Conservation (phyloP, 495 filamentous ascomycete genomes). For the Annulohypoxylon moriforme region DNA sequence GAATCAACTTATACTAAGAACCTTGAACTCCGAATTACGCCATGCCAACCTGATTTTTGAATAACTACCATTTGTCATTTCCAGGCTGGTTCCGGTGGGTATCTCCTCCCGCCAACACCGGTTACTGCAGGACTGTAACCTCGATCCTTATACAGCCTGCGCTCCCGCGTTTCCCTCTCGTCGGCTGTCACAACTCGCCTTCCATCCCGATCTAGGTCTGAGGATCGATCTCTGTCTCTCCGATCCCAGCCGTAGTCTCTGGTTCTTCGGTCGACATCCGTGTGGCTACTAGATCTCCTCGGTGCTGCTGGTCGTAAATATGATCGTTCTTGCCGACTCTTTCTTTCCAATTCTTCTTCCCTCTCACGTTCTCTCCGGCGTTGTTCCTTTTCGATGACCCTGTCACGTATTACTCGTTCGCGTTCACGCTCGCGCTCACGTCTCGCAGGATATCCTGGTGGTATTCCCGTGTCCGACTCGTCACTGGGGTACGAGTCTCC, state of each 20-base stretch:
- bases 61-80: conserved; percentile 16
- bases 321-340: conserved; percentile 37
- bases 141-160: conserved; percentile 43
- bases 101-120: conserved; percentile 53
- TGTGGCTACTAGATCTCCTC: conserved; percentile 59
- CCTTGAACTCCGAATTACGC: conserved; percentile 19
- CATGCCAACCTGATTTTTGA: not conserved
- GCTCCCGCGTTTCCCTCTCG: conserved; percentile 42
- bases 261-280: conserved; percentile 52
- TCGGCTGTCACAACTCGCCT: conserved; percentile 44
- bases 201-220: conserved; percentile 49
- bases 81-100: conserved; percentile 41
- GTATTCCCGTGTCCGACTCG: conserved; percentile 40
- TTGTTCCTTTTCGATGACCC: conserved; percentile 44
- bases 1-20: not conserved
- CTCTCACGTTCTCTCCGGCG: conserved; percentile 46
- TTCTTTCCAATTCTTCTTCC: conserved; percentile 44
- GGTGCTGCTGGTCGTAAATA: conserved; percentile 48
- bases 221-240: conserved; percentile 40
- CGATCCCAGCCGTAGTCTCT: conserved; percentile 47
- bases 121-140: conserved; percentile 50
- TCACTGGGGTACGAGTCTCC: conserved; percentile 46
- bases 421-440: conserved; percentile 42
- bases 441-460: conserved; percentile 34
- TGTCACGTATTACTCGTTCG: conserved; percentile 38